Evolutionary conservation across 495 filamentous ascomycete species (phyloP), one percentile per base, ranked within the genome.

Genomic region (Aspergillus bridgeri): DNA sequence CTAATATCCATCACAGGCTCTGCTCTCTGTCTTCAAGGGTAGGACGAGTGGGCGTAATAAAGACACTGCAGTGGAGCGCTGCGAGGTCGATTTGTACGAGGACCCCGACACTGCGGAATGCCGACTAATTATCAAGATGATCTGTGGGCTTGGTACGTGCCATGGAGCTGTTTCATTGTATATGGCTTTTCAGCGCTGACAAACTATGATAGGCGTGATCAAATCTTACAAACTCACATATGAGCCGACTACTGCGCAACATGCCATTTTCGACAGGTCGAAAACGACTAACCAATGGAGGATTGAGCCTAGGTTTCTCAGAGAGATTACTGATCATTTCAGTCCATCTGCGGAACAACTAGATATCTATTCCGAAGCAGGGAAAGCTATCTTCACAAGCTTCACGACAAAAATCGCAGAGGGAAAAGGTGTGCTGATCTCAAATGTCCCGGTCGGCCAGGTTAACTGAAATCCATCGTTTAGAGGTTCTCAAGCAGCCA

Each of bases 201-300:
- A 48, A 49, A 56, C 18, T 6, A 46, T 51, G 24, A 49, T 54
- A 87, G 91, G 92, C 8, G 91, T 97, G 27, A 87, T 91, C 29
- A 96, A 95, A 59, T 93, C 90, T 3, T 96, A 97, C 65, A 89
- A 88, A 47, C 79, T 98, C 53, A 92, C 91, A 0, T 98, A 96
- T 67, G 94, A 98, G 67, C 80, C 88, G 19, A 83, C 83, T 27
- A 81, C 87, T 17, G 82, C 92, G 13, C 88, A 92, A 68, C 90
- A 96, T 69, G 95, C 93, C 17, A 80, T 93, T 29, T 98, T 98
- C 66, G 86, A 96, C 67, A 83, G 77, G 33, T 78, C 78, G 11
- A 76, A 75, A 42, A 86, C 89, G 5, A 79, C 71, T 1, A 96
- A 95, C 61, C 78, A 80, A 43, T 98, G 94, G 92, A 80, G 75